Base-by-base conservation (phyloP, 805 yeast genomes). In the Phaffomyces thermotolerans region DNA sequence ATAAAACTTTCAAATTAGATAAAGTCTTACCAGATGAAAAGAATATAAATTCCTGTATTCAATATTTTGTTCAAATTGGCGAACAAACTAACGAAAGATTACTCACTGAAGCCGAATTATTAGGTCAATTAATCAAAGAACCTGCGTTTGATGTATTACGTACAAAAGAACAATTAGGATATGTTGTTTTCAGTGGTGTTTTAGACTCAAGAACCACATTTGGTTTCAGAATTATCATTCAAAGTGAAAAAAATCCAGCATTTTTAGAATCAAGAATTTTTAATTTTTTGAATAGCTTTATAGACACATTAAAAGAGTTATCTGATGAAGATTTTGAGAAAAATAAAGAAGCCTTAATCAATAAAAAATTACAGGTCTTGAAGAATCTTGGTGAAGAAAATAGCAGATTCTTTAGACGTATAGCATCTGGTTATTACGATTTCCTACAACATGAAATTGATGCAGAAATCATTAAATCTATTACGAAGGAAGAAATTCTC, bases 121-220 rank as follows among this genome's bases (percentile, higher is more conserved):
- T 87, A 38, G 76, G 84, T 0, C 91, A 85, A 48, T 73, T 89
- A 49, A 68, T 84, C 40, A 78, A 76, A 52, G 97, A 91, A 59
- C 97, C 96, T 5, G 84, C 91, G 45, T 93, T 91, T 64, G 82
- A 87, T 57, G 84, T 84, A 49, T 72, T 91, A 45, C 76, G 99
- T 63, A 91, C 99, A 7, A 83, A 87, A 54, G 98, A 91, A 65
- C 98, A 93, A 63, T 72, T 91, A 29, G 99, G 99, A 2, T 91
- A 91, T 57, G 89, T 91, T 49, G 99, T 91, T 0, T 88, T 87
- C 58, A 79, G 93, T 36, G 85, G 95, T 0, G 66, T 75, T 23
- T 69, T 83, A 48, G 72, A 72, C 47, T 76, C 86, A 4, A 75
- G 95, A 57, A 81, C 93, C 20, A 75, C 83, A 6, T 72, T 77